These are phyloP conservation scores for Cenchrus fungigraminus DNA, from an alignment of 176 grass and related monocot species.

Conservation along the genomic window DNA sequence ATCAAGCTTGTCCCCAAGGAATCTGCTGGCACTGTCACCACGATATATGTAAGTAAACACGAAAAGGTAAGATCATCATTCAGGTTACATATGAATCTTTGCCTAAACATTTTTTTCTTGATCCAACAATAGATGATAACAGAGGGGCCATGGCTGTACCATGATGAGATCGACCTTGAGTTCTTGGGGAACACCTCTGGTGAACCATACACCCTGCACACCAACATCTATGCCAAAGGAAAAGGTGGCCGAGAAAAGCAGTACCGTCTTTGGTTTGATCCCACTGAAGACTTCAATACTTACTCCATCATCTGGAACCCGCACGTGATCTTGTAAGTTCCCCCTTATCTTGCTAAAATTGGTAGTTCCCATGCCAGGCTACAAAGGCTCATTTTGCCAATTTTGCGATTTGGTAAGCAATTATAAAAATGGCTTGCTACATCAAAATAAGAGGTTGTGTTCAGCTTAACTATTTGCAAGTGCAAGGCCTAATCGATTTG, in stretches of 20 bases:
- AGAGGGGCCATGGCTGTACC: constrained; percentile 35
- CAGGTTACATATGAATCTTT: constrained; percentile 23
- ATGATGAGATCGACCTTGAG: constrained; percentile 73
- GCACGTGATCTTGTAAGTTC: constrained; percentile 51
- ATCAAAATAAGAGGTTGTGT: not conserved
- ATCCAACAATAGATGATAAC: constrained; percentile 38
- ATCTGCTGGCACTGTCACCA: constrained; percentile 66
- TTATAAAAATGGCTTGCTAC: not conserved
- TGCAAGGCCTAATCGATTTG: not conserved
- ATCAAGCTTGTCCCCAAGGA: constrained; percentile 57
- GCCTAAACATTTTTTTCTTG: constrained; percentile 16
- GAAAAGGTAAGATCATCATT: not conserved
- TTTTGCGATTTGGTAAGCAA: not conserved
- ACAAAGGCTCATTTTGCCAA: not conserved
- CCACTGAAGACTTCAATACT: constrained; percentile 67
- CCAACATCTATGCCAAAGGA: constrained; percentile 68
- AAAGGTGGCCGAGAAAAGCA: constrained; percentile 61
- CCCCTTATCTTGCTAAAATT: not conserved
- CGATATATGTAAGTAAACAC: constrained; percentile 57
- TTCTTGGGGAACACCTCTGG: constrained; percentile 64
- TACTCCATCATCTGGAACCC: constrained; percentile 74
- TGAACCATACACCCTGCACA: constrained; percentile 68
- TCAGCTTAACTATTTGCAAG: not conserved
- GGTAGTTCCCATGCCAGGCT: not conserved
- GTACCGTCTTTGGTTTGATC: constrained; percentile 76